Evolutionary conservation across 148 eudicot species (phyloP).

Genomic region (Beta vulgaris): DNA sequence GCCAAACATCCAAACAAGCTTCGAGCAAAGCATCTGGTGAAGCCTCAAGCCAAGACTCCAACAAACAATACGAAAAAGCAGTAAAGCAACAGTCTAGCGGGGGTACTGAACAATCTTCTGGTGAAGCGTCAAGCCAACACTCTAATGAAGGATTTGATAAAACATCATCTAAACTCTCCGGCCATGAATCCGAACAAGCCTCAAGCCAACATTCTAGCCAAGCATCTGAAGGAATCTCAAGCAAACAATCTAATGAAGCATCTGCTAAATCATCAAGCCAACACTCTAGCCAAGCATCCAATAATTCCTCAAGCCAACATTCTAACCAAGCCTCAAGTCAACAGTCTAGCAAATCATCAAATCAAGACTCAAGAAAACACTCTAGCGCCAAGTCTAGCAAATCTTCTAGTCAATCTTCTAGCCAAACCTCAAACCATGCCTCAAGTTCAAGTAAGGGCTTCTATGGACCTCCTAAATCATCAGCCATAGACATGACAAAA

Average conservation of each 20-base stretch:
- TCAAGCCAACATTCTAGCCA: background rate
- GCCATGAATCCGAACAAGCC: background rate
- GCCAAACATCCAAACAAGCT: background rate
- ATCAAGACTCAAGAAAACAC: background rate
- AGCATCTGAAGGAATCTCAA: background rate
- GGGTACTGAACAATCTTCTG: background rate
- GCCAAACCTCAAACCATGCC: background rate
- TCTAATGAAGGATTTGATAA: background rate
- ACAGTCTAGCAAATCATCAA: background rate
- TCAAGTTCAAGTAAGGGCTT: slow-evolving; percentile 5
- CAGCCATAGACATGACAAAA: slow-evolving; percentile 9
- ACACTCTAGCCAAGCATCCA: background rate
- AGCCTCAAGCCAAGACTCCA: background rate
- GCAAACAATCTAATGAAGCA: background rate
- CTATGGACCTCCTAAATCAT: slow-evolving; percentile 21
- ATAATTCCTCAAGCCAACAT: background rate
- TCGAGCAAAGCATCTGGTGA: background rate
- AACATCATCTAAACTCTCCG: background rate
- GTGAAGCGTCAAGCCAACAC: background rate
- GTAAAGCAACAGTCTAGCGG: background rate
- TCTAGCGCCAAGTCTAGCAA: background rate
- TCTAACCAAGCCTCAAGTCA: background rate
- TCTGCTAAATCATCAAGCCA: background rate
- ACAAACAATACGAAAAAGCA: background rate
- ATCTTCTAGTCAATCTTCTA: background rate